Evolutionary conservation across 106 monocot genomes (phyloP).

Genomic region (Cymbidium sinense): DNA sequence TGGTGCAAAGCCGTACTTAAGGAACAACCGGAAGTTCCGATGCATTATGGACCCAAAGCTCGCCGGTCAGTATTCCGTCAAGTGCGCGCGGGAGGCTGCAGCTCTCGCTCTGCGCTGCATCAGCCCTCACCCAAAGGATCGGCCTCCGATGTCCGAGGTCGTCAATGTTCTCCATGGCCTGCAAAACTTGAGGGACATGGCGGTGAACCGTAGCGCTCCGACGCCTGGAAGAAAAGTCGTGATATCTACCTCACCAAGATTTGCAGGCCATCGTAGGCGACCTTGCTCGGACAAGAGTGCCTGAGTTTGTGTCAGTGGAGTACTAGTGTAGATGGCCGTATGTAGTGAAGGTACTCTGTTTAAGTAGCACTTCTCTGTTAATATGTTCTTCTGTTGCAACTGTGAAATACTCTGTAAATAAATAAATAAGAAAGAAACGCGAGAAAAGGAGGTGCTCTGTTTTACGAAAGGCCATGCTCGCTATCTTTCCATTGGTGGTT

Average conservation of each 20-base stretch:
- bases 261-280: constrained; percentile 10
- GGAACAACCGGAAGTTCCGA: constrained; percentile 45
- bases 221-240: constrained; percentile 24
- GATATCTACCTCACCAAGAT: constrained; percentile 19
- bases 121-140: constrained; percentile 65
- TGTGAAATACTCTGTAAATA: no score
- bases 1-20: constrained; percentile 69
- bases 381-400: neutral
- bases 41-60: constrained; percentile 80
- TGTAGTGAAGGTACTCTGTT: neutral
- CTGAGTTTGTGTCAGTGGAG: neutral
- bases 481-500: no score
- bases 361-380: neutral
- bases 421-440: no score
- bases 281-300: neutral
- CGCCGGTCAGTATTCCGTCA: constrained; percentile 71
- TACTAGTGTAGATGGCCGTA: no score
- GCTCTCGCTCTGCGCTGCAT: constrained; percentile 55
- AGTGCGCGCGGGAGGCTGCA: constrained; percentile 49
- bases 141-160: constrained; percentile 62
- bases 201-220: constrained; percentile 17
- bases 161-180: constrained; percentile 48
- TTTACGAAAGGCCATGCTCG: no score
- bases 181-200: constrained; percentile 69
- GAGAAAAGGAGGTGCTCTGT: no score